These are phyloP conservation scores for Ustulina deusta DNA, from an alignment of 2,329 filamentous ascomycete genomes.

Conservation along the genomic window DNA sequence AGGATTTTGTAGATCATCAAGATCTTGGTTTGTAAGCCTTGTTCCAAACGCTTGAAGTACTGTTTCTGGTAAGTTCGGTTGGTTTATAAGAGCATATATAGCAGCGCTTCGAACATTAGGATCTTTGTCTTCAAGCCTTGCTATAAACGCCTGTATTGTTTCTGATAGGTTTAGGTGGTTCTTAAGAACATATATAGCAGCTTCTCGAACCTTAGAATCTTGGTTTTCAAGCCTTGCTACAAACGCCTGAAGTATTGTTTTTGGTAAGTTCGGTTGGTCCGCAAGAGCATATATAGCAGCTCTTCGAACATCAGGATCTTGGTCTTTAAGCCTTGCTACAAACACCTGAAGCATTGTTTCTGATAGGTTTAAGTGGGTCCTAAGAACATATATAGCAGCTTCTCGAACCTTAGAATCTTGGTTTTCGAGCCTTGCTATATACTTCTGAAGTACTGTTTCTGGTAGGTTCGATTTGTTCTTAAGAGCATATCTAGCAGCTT, in stretches of 20 bases:
- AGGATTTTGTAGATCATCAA: too few relatives aligned
- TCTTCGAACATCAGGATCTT: not conserved
- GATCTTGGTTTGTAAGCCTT: too few relatives aligned
- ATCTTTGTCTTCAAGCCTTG: not conserved
- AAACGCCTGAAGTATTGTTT: not conserved
- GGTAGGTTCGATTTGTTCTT: not conserved
- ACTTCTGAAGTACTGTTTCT: too few relatives aligned
- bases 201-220: too few relatives aligned
- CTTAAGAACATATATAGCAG: too few relatives aligned
- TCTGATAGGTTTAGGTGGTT: too few relatives aligned
- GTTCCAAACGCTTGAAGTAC: too few relatives aligned
- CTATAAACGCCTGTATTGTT: not conserved
- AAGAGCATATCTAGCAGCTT: not conserved
- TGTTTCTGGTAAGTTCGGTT: not conserved
- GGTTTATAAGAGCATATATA: not conserved
- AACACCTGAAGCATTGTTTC: constrained; percentile 5
- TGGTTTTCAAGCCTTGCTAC: not conserved
- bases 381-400: too few relatives aligned
- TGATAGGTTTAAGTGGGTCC: too few relatives aligned
- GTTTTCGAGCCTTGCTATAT: too few relatives aligned
- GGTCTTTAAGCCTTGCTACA: not conserved
- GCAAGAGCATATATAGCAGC: not conserved
- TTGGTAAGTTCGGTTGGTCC: not conserved
- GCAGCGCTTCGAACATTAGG: not conserved
- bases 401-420: too few relatives aligned